These are phyloP conservation scores for Clonostachys rosea DNA, from an alignment of 2,329 filamentous ascomycete species.

Conservation along the genomic window DNA sequence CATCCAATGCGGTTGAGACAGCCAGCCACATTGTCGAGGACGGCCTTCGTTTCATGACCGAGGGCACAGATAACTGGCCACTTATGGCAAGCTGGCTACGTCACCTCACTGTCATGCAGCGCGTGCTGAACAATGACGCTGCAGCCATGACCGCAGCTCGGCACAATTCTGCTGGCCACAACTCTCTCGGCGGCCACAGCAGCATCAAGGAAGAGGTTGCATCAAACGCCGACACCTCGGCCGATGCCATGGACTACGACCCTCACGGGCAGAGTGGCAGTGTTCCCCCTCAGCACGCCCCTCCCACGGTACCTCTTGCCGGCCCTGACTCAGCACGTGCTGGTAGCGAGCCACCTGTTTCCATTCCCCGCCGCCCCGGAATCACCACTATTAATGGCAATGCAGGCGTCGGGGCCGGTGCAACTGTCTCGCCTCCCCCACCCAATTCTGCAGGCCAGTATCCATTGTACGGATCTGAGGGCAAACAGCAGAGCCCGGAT, in stretches of 20 bases:
- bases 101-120: constrained; percentile 57
- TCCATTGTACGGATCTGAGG: constrained; percentile 10
- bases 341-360: constrained; percentile 47
- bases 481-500: constrained; percentile 29
- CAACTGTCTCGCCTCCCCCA: constrained; percentile 39
- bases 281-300: constrained; percentile 13
- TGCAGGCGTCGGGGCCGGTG: constrained; percentile 22
- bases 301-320: constrained; percentile 22
- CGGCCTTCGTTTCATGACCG: constrained; percentile 53
- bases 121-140: constrained; percentile 52
- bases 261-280: constrained; percentile 13
- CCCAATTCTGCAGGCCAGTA: constrained; percentile 8
- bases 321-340: constrained; percentile 34
- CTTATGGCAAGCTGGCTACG: constrained; percentile 56
- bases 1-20: constrained; percentile 50
- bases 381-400: constrained; percentile 57
- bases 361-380: constrained; percentile 43
- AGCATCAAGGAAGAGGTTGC: constrained; percentile 48
- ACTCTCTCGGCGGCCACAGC: constrained; percentile 16
- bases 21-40: constrained; percentile 53
- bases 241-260: constrained; percentile 55
- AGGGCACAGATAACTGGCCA: constrained; percentile 55
- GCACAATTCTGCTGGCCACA: constrained; percentile 24
- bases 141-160: constrained; percentile 18
- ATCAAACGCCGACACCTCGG: constrained; percentile 48